These are phyloP conservation scores for Ogataea polymorpha DNA, from an alignment of 805 yeast species.

Conservation along the genomic window DNA sequence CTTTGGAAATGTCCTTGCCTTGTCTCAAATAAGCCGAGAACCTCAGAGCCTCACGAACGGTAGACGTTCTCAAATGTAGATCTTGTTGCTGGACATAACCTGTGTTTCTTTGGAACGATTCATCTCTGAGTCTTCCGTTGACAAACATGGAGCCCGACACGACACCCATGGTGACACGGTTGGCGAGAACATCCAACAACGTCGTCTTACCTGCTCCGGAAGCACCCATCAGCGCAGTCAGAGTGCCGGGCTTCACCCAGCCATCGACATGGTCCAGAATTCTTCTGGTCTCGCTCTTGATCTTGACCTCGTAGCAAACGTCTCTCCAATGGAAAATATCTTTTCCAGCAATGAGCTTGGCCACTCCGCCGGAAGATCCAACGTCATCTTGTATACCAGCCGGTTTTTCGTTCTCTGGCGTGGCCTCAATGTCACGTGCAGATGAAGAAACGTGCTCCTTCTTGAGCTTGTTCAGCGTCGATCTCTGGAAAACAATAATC, in stretches of 20 bases:
- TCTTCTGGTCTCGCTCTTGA: conserved; percentile 57
- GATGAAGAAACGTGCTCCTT: conserved; percentile 33
- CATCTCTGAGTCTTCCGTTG: conserved; percentile 47
- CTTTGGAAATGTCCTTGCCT: conserved; percentile 36
- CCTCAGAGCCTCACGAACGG: conserved; percentile 53
- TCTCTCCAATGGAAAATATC: conserved; percentile 77
- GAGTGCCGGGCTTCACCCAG: conserved; percentile 79
- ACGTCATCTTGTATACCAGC: conserved; percentile 24
- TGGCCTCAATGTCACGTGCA: conserved; percentile 26
- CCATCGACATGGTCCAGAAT: conserved; percentile 69
- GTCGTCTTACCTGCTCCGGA: conserved; percentile 67
- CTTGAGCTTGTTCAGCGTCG: conserved; percentile 44
- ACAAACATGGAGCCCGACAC: conserved; percentile 58
- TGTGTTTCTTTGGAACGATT: conserved; percentile 50
- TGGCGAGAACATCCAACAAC: conserved; percentile 49
- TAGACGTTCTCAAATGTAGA: conserved; percentile 47
- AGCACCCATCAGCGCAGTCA: conserved; percentile 70
- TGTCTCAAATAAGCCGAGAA: conserved; percentile 52
- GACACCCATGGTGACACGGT: conserved; percentile 53
- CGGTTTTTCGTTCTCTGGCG: conserved; percentile 24
- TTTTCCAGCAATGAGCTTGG: conserved; percentile 31
- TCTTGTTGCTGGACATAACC: conserved; percentile 64
- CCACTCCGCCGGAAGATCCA: conserved; percentile 28
- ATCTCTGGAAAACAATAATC: conserved; percentile 54
- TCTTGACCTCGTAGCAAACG: conserved; percentile 66